These are phyloP conservation scores for Cladosporium oxysporum DNA, from an alignment of 2,329 filamentous ascomycete genomes.

Conservation along the genomic window DNA sequence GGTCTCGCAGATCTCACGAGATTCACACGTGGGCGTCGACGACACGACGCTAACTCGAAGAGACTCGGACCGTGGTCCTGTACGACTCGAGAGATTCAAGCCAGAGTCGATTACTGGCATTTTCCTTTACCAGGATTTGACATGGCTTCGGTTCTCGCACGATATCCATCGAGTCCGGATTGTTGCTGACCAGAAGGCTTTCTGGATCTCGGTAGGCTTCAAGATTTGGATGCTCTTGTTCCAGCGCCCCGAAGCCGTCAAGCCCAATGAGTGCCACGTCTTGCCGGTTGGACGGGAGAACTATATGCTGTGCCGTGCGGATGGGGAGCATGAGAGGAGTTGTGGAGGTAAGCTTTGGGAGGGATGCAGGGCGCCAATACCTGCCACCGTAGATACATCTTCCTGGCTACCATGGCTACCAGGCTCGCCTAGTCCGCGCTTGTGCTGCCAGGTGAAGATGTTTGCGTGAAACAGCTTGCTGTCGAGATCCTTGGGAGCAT, in stretches of 20 bases:
- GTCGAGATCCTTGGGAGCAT: neutral
- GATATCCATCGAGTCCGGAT: neutral
- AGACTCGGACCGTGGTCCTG: neutral
- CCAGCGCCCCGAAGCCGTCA: neutral
- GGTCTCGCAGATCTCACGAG: constrained; percentile 13
- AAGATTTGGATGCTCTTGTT: neutral
- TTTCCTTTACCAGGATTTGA: neutral
- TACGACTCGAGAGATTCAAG: neutral
- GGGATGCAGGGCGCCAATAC: neutral
- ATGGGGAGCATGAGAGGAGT: neutral
- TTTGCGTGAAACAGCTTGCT: neutral
- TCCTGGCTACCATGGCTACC: neutral
- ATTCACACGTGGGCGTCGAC: constrained; percentile 5
- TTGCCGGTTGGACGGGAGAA: neutral
- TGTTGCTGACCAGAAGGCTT: neutral
- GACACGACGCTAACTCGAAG: constrained; percentile 3
- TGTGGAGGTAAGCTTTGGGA: constrained; percentile 8
- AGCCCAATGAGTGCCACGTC: neutral
- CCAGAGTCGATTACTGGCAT: neutral
- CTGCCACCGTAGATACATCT: neutral
- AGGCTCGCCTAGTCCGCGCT: neutral
- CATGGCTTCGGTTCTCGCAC: neutral
- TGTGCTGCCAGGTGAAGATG: neutral
- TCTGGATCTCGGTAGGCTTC: neutral
- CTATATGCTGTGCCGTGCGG: constrained; percentile 13